phyloP scores from a whole-genome alignment of 148 eudicot species.

The Diospyros lotus region DNA sequence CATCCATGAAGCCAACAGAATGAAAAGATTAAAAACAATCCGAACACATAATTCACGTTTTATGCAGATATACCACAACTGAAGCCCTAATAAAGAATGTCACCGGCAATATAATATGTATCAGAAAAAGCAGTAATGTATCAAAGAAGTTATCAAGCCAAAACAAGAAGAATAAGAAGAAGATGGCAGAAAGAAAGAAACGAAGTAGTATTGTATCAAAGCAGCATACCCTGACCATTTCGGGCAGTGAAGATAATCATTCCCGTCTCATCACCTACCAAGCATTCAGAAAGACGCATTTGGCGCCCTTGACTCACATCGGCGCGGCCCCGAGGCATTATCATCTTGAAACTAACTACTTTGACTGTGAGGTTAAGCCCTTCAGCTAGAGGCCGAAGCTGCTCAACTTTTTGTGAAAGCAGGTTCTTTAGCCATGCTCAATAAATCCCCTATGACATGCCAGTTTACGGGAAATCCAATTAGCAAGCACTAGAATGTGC shows the following conservation, averaged over 20 bases:
- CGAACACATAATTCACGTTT: neutral
- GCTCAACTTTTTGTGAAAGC: constrained; percentile 34
- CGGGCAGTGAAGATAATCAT: constrained; percentile 48
- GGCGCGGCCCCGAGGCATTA: constrained; percentile 32
- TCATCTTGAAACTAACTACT: constrained; percentile 37
- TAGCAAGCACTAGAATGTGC: neutral
- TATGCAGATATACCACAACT: too few species aligned
- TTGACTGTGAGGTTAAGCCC: constrained; percentile 46
- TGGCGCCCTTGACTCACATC: constrained; percentile 34
- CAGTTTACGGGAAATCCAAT: neutral
- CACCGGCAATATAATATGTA: neutral
- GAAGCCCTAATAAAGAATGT: neutral
- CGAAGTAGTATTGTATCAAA: neutral
- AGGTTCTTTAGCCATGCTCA: constrained; percentile 44
- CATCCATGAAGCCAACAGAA: neutral
- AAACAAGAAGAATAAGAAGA: too few species aligned
- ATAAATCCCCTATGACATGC: neutral
- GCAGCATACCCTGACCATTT: constrained; percentile 49
- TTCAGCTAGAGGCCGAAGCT: constrained; percentile 46
- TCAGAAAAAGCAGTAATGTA: neutral
- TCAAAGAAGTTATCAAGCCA: too few species aligned
- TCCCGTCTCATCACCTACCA: constrained; percentile 62
- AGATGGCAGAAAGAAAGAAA: too few species aligned
- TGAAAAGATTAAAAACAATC: too few species aligned
- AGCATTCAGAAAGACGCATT: constrained; percentile 47